Percentiles rank a stretch among this genome's conserved stretches.
Evolutionary conservation across 208 protist species (phyloP).

Genomic region (Acanthamoeba healyi): DNA sequence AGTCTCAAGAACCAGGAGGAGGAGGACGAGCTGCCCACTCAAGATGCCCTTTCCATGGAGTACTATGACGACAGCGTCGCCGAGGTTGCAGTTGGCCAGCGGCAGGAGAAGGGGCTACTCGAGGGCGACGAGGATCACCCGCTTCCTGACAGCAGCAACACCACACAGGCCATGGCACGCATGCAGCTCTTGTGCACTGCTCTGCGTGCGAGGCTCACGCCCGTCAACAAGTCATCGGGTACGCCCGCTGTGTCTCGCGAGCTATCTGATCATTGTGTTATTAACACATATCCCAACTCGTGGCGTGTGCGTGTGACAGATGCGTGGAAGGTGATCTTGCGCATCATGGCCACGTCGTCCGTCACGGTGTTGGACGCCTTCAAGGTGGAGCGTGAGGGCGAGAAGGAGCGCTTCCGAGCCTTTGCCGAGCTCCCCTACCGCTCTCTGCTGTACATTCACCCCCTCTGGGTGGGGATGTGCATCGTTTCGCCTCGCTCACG

Average conservation of each 20-base stretch:
- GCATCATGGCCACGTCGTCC: background rate
- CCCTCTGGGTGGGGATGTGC: no score
- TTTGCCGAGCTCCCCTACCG: background rate
- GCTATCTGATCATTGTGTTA: background rate
- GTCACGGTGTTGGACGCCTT: conserved; percentile 11
- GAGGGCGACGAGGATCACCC: background rate
- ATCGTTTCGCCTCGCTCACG: no score
- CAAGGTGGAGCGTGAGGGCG: conserved; percentile 40
- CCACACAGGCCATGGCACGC: background rate
- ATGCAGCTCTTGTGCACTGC: conserved; percentile 27
- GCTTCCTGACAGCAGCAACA: background rate
- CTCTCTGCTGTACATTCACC: background rate
- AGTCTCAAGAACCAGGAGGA: background rate
- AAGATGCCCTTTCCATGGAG: background rate
- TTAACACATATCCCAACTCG: background rate
- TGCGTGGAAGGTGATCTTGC: background rate
- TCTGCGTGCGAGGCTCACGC: background rate
- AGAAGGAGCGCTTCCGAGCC: conserved; percentile 31
- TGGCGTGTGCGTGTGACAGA: background rate
- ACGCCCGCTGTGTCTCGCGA: background rate
- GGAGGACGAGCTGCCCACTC: background rate
- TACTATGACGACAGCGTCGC: background rate
- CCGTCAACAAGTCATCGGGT: background rate
- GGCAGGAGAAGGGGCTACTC: background rate
- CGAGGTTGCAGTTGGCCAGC: background rate